Evolutionary conservation across 345 rosid species (phyloP).

Genomic region (Bretschneidera sinensis): DNA sequence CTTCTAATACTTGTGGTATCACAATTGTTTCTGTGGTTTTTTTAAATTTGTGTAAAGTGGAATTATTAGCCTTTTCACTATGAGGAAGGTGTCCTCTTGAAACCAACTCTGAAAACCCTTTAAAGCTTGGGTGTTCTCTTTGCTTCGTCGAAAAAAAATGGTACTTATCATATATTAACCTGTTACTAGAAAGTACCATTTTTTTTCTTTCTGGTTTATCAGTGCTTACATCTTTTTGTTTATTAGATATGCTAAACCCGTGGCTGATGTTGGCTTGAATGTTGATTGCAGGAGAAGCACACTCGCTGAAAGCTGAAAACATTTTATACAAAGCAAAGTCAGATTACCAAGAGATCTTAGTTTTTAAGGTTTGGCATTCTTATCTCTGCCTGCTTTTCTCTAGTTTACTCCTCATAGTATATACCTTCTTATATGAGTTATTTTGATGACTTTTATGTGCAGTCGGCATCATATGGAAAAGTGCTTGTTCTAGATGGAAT

Average conservation of each 20-base stretch:
- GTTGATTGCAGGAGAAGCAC: constrained; percentile 74
- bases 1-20: not conserved
- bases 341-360: constrained; percentile 85
- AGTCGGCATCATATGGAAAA: constrained; percentile 85
- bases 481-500: constrained; percentile 99
- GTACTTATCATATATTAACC: no score
- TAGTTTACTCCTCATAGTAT: not conserved
- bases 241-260: not conserved
- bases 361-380: constrained; percentile 61
- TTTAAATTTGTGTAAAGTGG: not conserved
- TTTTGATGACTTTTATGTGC: constrained; percentile 23
- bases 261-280: constrained; percentile 1
- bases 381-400: not conserved
- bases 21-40: not conserved
- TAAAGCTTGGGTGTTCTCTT: no score
- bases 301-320: constrained; percentile 76
- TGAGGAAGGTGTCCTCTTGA: not conserved
- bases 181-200: no score
- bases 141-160: no score
- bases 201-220: not conserved
- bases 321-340: constrained; percentile 70
- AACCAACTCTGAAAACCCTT: no score
- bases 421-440: not conserved
- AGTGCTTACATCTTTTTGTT: not conserved
- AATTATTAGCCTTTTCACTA: no score